These are phyloP conservation scores for Ricinus communis DNA, from an alignment of 345 rosid species.

Conservation along the genomic window DNA sequence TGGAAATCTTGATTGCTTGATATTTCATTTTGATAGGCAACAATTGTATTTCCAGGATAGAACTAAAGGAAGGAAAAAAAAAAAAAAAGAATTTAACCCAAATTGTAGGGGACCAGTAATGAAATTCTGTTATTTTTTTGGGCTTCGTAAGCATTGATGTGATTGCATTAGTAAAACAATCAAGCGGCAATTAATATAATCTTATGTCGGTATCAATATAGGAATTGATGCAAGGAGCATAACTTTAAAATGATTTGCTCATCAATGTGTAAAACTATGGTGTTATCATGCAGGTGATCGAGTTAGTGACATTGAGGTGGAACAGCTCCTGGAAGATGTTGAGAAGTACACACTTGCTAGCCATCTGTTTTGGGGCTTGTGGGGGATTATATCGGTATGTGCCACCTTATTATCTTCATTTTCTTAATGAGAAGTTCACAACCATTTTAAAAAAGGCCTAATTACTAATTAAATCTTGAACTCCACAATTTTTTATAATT, in stretches of 20 bases:
- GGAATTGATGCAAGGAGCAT: too few species aligned
- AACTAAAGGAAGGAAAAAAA: too few species aligned
- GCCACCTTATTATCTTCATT: slow-evolving; percentile 9
- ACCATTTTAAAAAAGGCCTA: not conserved
- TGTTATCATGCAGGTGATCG: slow-evolving; percentile 21
- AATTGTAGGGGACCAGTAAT: too few species aligned
- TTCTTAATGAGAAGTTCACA: not conserved
- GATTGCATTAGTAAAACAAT: too few species aligned
- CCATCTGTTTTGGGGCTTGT: slow-evolving; percentile 33
- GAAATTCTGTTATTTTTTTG: too few species aligned
- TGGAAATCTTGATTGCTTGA: not conserved
- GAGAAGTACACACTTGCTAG: slow-evolving; percentile 33
- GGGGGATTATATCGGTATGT: slow-evolving; percentile 43
- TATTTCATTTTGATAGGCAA: not conserved
- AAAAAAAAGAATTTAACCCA: not conserved
- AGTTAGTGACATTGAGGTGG: slow-evolving; percentile 15
- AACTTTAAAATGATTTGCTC: too few species aligned
- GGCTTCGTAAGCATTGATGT: too few species aligned
- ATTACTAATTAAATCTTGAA: not conserved
- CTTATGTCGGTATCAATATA: not conserved
- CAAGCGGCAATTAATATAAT: not conserved
- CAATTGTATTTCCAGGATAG: not conserved
- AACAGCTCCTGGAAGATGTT: slow-evolving; percentile 22
- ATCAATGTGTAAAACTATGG: not conserved
- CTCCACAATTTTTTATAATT: too few species aligned